phyloP scores from a whole-genome alignment of 805 yeast species.

The Candida caryicola region DNA sequence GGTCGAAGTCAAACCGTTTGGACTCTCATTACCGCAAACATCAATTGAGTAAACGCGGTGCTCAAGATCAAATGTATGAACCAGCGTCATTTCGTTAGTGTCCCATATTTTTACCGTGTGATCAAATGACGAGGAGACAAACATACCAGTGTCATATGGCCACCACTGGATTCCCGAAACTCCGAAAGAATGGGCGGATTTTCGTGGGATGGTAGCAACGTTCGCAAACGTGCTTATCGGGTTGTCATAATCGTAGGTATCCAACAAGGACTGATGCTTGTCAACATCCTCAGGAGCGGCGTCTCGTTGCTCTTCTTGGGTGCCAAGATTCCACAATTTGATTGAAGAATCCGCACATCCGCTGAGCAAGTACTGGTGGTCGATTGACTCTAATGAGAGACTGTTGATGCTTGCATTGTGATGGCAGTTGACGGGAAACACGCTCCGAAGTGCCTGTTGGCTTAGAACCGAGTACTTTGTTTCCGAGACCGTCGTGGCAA shows the following conservation, averaged over 20 bases:
- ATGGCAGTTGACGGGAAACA: constrained; percentile 46
- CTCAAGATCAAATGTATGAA: constrained; percentile 60
- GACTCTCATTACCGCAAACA: constrained; percentile 29
- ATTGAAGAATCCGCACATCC: constrained; percentile 74
- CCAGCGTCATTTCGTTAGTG: constrained; percentile 60
- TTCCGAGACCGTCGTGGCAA: constrained; percentile 36
- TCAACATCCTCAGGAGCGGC: constrained; percentile 15
- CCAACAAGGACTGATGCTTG: constrained; percentile 13
- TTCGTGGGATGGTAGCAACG: constrained; percentile 37
- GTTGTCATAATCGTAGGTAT: constrained; percentile 32
- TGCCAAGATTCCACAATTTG: constrained; percentile 58
- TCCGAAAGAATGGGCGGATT: constrained; percentile 61
- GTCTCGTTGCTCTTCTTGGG: not conserved
- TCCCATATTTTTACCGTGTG: constrained; percentile 79
- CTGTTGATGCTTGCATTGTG: constrained; percentile 55
- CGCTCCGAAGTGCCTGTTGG: constrained; percentile 20
- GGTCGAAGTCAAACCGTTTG: constrained; percentile 19
- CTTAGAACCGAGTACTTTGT: constrained; percentile 29
- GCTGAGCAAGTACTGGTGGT: constrained; percentile 51
- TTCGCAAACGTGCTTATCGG: constrained; percentile 23
- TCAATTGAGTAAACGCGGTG: constrained; percentile 68
- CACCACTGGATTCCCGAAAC: constrained; percentile 81
- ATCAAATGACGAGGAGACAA: constrained; percentile 79
- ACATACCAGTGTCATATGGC: constrained; percentile 85
- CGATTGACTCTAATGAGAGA: constrained; percentile 51